Percentiles rank a stretch among this genome's conserved stretches.
phyloP scores from a whole-genome alignment of 768 basidiomycete species.

The Crucibulum laeve region DNA sequence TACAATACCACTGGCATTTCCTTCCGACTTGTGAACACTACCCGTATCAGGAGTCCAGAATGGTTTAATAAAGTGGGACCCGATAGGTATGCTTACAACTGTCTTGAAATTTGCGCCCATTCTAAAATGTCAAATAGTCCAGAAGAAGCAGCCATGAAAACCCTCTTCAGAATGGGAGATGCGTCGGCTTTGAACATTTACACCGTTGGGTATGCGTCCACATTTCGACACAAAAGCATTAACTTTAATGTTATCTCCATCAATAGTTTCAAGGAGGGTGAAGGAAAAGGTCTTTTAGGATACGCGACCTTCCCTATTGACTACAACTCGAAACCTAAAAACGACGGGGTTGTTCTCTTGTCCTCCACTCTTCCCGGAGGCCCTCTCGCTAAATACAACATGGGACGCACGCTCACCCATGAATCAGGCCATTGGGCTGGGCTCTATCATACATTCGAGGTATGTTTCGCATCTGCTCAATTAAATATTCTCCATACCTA shows the following conservation, averaged over 20 bases:
- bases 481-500: neutral
- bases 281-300: conserved; percentile 36
- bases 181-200: conserved; percentile 43
- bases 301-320: conserved; percentile 48
- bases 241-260: conserved; percentile 14
- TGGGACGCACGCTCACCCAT: conserved; percentile 44
- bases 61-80: conserved; percentile 46
- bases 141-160: conserved; percentile 41
- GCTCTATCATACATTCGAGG: conserved; percentile 55
- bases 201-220: conserved; percentile 35
- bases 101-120: neutral
- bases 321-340: conserved; percentile 28
- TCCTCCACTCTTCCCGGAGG: conserved; percentile 38
- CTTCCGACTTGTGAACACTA: conserved; percentile 35
- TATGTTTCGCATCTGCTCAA: conserved; percentile 2
- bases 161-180: conserved; percentile 34
- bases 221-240: neutral
- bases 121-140: conserved; percentile 11
- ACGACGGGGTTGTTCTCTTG: conserved; percentile 44
- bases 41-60: conserved; percentile 35
- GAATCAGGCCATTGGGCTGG: conserved; percentile 56
- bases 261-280: conserved; percentile 21
- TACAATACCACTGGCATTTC: conserved; percentile 33
- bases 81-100: conserved; percentile 14
- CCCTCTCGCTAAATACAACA: conserved; percentile 32